Evolutionary conservation across 2,329 filamentous ascomycete genomes (phyloP).

Genomic region (Alternaria consortialis): DNA sequence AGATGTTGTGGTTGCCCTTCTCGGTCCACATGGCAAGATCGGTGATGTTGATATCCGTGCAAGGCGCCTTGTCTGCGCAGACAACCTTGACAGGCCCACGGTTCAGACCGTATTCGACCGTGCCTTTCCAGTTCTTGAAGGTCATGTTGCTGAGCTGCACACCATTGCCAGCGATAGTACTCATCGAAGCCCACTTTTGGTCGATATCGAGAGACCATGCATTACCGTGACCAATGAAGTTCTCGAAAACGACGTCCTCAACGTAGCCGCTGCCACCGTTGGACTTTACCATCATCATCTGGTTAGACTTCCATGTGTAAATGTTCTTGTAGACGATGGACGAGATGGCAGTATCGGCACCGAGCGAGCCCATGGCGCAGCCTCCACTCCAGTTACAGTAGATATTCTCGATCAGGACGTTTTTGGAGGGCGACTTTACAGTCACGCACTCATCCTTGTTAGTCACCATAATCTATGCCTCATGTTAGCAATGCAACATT

Average conservation of each 20-base stretch:
- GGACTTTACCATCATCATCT: conserved; percentile 71
- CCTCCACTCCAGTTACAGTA: conserved; percentile 71
- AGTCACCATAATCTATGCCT: conserved; percentile 60
- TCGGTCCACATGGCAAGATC: conserved; percentile 65
- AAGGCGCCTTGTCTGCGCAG: conserved; percentile 62
- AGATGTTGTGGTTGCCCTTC: conserved; percentile 51
- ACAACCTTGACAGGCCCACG: conserved; percentile 64
- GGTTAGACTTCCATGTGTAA: conserved; percentile 68
- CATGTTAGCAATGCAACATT: background rate
- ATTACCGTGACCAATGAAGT: conserved; percentile 69
- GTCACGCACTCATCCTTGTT: conserved; percentile 71
- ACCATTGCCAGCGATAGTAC: conserved; percentile 56
- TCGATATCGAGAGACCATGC: conserved; percentile 67
- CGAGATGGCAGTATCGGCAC: conserved; percentile 59
- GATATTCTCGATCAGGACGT: conserved; percentile 67
- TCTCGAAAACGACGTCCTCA: conserved; percentile 61
- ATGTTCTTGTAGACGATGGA: conserved; percentile 65
- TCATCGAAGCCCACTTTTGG: conserved; percentile 61
- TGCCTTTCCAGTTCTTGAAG: conserved; percentile 66
- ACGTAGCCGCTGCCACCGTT: conserved; percentile 66
- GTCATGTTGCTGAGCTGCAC: conserved; percentile 63
- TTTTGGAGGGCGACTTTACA: conserved; percentile 59
- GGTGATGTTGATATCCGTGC: conserved; percentile 60
- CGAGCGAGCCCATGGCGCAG: conserved; percentile 66
- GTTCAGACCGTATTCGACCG: conserved; percentile 58